Base-by-base conservation (phyloP, 2,329 filamentous ascomycete genomes). In the Fusarium oxysporum region DNA sequence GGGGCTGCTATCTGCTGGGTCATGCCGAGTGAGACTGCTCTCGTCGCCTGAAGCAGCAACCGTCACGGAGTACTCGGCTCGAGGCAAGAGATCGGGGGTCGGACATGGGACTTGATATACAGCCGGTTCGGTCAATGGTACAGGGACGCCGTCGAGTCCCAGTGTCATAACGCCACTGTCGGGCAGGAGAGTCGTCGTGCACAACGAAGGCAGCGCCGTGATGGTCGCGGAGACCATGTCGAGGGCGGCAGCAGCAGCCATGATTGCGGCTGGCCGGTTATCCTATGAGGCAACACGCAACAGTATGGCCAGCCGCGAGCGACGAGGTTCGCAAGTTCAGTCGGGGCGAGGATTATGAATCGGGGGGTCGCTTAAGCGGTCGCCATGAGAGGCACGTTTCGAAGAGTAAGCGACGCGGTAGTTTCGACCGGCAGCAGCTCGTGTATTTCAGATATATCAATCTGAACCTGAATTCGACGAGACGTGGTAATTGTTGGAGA, bases 71-170 rank as follows among this genome's bases (percentile, higher is more conserved):
- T 69, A 57, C 17, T 70, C 66, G 56, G 55, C 70, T 58, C 76
- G 72, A 40, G 73, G 71, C n/a, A 76, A 56, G 30, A 74, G 59
- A n/a, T 73, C 43, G 10, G 75, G 54, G 11, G 56, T 78, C 53
- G 76, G 73, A 41, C 81, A 82, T 14, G 81, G 81, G 35, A 78
- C 73, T 51, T 80, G 73, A 81, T 90, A 93, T 70, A 91, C 81
- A 75, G 89, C 88, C 69, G 89, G 85, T 66, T 86, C 82, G 53
- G 87, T 86, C 74, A 93, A 85, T 48, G 88, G 91, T 76, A 92
- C 85, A 72, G 87, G 74, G 32, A 75, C 84, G 62, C 87, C 84
- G 73, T 85, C 86, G 71, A 85, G 83, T 61, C 83, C 82, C 63
- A 92, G 79, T 65, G 87, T 85, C 72, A 88, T 78, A 53, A 87